A percentile compares a stretch with the other conserved stretches of the same genome.
phyloP scores from a whole-genome alignment of 768 basidiomycete species.

The Lactarius pseudohatsudake region DNA sequence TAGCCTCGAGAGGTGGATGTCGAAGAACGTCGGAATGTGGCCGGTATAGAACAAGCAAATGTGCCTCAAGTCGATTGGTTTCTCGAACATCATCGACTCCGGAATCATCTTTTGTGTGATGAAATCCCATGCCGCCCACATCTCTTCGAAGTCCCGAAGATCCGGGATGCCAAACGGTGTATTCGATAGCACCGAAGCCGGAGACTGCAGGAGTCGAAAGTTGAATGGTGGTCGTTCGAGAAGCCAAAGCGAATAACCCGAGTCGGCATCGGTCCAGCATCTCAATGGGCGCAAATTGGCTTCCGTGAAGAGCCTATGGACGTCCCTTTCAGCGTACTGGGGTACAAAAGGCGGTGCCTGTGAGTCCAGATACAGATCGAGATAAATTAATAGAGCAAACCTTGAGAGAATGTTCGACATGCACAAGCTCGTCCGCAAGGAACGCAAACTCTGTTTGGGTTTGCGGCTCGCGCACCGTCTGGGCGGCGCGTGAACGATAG shows the following conservation, averaged over 20 bases:
- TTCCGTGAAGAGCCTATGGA: conserved; percentile 63
- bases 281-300: conserved; percentile 82
- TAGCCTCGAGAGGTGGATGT: conserved; percentile 81
- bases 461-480: conserved; percentile 54
- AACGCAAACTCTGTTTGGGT: conserved; percentile 51
- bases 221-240: conserved; percentile 82
- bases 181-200: conserved; percentile 33
- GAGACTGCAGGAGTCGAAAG: conserved; percentile 62
- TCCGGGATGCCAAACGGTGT: conserved; percentile 69
- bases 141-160: conserved; percentile 71
- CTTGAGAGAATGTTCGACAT: conserved; percentile 88
- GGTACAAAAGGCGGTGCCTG: neutral
- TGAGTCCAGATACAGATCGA: neutral
- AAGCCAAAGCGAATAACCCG: conserved; percentile 84
- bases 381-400: conserved; percentile 40
- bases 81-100: conserved; percentile 77
- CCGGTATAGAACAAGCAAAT: conserved; percentile 97
- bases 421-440: conserved; percentile 69
- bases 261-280: conserved; percentile 75
- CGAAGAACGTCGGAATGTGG: conserved; percentile 90
- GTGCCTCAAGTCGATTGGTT: conserved; percentile 92
- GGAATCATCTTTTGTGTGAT: conserved; percentile 87
- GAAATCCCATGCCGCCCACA: conserved; percentile 91
- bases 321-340: conserved; percentile 80
- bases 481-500: conserved; percentile 63